A percentile compares a stretch with the other conserved stretches of the same genome.
phyloP scores from a whole-genome alignment of 768 basidiomycete species.

The Galerina marginata region DNA sequence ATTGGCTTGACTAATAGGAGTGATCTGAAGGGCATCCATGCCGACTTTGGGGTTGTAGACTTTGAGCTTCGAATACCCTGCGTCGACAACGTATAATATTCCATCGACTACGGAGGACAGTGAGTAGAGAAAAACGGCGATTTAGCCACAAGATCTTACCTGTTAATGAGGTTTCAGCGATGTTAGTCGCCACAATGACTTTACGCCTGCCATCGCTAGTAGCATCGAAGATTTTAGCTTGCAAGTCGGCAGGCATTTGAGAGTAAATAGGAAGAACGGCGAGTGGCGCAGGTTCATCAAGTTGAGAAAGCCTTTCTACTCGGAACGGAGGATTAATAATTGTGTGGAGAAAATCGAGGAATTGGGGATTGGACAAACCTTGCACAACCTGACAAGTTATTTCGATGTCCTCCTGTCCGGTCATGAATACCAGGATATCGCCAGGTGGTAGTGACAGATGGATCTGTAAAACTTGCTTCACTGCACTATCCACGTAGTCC shows the following conservation, averaged over 20 bases:
- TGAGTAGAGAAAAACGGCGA: slow-evolving; percentile 12
- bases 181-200: slow-evolving; percentile 98
- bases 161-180: slow-evolving; percentile 97
- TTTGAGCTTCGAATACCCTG: slow-evolving; percentile 96
- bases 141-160: slow-evolving; percentile 46
- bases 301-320: slow-evolving; percentile 90
- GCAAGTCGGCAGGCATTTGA: slow-evolving; percentile 98
- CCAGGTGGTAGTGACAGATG: slow-evolving; percentile 92
- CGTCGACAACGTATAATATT: slow-evolving; percentile 95
- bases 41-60: slow-evolving; percentile 99
- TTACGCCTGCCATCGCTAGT: slow-evolving; percentile 94
- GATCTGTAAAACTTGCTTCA: slow-evolving; percentile 97
- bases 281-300: slow-evolving; percentile 88
- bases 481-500: slow-evolving; percentile 97
- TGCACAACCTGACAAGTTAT: slow-evolving; percentile 93
- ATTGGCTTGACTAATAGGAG: slow-evolving; percentile 98
- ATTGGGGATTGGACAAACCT: slow-evolving; percentile 52
- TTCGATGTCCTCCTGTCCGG: slow-evolving; percentile 99
- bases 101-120: slow-evolving; percentile 76
- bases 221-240: slow-evolving; percentile 96
- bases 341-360: slow-evolving; percentile 2
- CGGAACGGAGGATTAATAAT: slow-evolving; percentile 2
- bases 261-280: slow-evolving; percentile 98
- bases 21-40: slow-evolving; percentile 99
- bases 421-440: slow-evolving; percentile 99